phyloP scores from a whole-genome alignment of 2,329 filamentous ascomycete genomes.

The Zelopaecilomyces penicillatus region DNA sequence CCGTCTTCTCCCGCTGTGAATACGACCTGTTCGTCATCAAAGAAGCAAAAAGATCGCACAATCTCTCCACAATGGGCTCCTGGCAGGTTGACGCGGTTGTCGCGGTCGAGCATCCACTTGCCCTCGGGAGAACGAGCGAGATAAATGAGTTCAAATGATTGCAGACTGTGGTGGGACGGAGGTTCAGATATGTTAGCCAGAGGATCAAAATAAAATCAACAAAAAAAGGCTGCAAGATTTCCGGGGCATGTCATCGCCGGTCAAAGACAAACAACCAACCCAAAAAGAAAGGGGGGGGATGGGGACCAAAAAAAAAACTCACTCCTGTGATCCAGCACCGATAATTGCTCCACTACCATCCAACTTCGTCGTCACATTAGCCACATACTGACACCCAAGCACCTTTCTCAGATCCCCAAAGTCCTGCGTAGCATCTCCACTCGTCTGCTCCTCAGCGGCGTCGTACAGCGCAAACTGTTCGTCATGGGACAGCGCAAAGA shows the following conservation, averaged over 20 bases:
- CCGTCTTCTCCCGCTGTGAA: slow-evolving; percentile 54
- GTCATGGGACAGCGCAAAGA: slow-evolving; percentile 69
- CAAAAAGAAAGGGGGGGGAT: slow-evolving; percentile 17
- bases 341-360: slow-evolving; percentile 52
- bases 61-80: slow-evolving; percentile 58
- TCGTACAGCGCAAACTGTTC: slow-evolving; percentile 70
- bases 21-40: slow-evolving; percentile 50
- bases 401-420: slow-evolving; percentile 62
- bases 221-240: no score
- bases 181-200: not conserved
- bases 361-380: slow-evolving; percentile 54
- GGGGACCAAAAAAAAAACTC: slow-evolving; percentile 26
- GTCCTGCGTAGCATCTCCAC: slow-evolving; percentile 44
- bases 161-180: slow-evolving; percentile 29
- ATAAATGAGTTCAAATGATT: slow-evolving; percentile 53
- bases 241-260: no score
- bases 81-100: slow-evolving; percentile 48
- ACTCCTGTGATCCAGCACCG: slow-evolving; percentile 61
- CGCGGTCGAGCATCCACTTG: slow-evolving; percentile 48
- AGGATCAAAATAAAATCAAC: not conserved
- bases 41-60: slow-evolving; percentile 55
- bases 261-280: not conserved
- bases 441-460: slow-evolving; percentile 53
- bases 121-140: slow-evolving; percentile 38
- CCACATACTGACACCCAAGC: slow-evolving; percentile 67